These are phyloP conservation scores for Passiflora organensis DNA, from an alignment of 345 rosid genomes.

Conservation along the genomic window DNA sequence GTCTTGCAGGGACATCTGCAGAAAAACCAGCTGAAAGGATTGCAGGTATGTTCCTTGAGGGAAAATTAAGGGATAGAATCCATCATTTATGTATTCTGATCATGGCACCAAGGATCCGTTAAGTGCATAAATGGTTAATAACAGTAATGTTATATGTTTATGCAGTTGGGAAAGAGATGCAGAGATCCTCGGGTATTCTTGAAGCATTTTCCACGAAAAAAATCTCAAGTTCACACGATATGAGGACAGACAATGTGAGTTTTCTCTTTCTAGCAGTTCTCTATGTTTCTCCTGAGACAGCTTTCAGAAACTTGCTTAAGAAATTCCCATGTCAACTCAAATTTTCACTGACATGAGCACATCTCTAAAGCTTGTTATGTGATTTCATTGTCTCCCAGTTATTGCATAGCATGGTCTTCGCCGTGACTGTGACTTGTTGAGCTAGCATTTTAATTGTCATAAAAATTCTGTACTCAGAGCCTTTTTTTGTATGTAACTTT, in stretches of 20 bases:
- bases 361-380: no score
- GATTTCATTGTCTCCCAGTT: no score
- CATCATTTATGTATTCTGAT: no score
- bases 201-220: constrained; percentile 74
- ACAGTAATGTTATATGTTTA: no score
- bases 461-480: no score
- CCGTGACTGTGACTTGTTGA: no score
- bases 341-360: no score
- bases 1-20: constrained; percentile 58
- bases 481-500: no score
- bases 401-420: no score
- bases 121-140: not conserved
- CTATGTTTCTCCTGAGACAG: not conserved
- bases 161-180: constrained; percentile 79
- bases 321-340: constrained; percentile 1
- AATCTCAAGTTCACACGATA: constrained; percentile 51
- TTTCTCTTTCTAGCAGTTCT: not conserved
- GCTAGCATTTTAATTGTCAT: no score
- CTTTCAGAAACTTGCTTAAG: not conserved
- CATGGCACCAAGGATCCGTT: not conserved
- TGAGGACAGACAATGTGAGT: constrained; percentile 42
- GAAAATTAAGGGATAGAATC: no score
- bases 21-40: constrained; percentile 67
- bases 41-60: no score
- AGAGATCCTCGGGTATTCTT: constrained; percentile 71